Evolutionary conservation across 2,329 filamentous ascomycete species (phyloP).

Genomic region (Scedosporium aurantiacum): DNA sequence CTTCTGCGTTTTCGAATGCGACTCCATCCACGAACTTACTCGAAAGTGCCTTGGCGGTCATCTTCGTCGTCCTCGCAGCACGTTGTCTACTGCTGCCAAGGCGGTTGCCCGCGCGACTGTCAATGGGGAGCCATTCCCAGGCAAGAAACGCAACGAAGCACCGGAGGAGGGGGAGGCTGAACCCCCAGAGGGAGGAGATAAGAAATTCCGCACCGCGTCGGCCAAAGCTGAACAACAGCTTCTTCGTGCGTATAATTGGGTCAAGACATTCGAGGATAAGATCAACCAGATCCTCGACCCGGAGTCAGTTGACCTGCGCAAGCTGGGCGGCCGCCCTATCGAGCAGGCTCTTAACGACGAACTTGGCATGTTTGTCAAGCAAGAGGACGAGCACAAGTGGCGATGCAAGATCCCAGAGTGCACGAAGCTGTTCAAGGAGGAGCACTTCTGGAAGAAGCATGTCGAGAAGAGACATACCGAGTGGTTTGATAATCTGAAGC

Average conservation of each 20-base stretch:
- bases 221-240: slow-evolving; percentile 84
- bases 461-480: slow-evolving; percentile 91
- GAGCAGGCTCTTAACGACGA: slow-evolving; percentile 85
- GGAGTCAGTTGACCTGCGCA: slow-evolving; percentile 73
- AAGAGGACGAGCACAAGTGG: slow-evolving; percentile 95
- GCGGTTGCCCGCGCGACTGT: slow-evolving; percentile 79
- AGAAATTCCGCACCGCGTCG: slow-evolving; percentile 58
- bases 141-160: slow-evolving; percentile 59
- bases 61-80: slow-evolving; percentile 78
- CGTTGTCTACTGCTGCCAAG: slow-evolving; percentile 72
- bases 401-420: slow-evolving; percentile 95
- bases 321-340: slow-evolving; percentile 76
- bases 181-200: slow-evolving; percentile 43
- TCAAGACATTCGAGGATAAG: slow-evolving; percentile 97
- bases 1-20: slow-evolving; percentile 98
- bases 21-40: slow-evolving; percentile 90
- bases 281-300: slow-evolving; percentile 86
- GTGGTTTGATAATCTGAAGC: slow-evolving; percentile 69
- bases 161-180: slow-evolving; percentile 50
- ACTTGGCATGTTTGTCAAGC: slow-evolving; percentile 77
- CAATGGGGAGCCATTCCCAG: slow-evolving; percentile 69
- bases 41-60: slow-evolving; percentile 97
- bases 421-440: slow-evolving; percentile 92
- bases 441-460: slow-evolving; percentile 96
- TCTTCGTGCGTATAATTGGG: slow-evolving; percentile 95